These are phyloP conservation scores for Fusarium brevicatenulatum DNA, from an alignment of 2,329 filamentous ascomycete genomes.

Conservation along the genomic window DNA sequence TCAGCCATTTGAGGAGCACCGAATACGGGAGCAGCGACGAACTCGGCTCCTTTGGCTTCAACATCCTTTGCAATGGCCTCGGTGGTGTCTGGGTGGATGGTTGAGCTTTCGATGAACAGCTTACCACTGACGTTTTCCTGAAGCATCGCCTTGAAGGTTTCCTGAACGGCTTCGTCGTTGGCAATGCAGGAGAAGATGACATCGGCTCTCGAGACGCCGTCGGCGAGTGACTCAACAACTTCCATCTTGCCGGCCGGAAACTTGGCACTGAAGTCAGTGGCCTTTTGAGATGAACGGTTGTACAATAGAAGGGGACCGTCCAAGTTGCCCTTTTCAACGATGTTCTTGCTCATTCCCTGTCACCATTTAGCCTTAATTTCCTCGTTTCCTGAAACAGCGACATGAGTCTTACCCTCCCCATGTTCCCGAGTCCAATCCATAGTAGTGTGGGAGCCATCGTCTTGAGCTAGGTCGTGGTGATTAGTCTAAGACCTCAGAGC, in stretches of 20 bases:
- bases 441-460: constrained; percentile 70
- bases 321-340: constrained; percentile 80
- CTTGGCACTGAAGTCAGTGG: constrained; percentile 69
- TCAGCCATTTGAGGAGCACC: constrained; percentile 78
- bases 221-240: constrained; percentile 71
- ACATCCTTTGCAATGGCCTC: constrained; percentile 70
- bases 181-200: constrained; percentile 86
- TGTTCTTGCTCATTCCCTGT: constrained; percentile 85
- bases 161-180: constrained; percentile 78
- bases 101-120: constrained; percentile 87
- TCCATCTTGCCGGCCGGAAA: constrained; percentile 71
- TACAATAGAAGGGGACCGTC: constrained; percentile 78
- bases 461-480: background rate
- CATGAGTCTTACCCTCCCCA: constrained; percentile 73
- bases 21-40: constrained; percentile 78
- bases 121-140: constrained; percentile 70
- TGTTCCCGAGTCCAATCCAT: constrained; percentile 88
- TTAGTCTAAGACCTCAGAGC: background rate
- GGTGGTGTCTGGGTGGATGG: constrained; percentile 85
- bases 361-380: background rate
- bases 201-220: constrained; percentile 74
- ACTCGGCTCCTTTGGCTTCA: constrained; percentile 70
- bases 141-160: constrained; percentile 68
- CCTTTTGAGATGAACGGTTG: constrained; percentile 78
- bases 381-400: background rate